Percentiles rank a stretch among this genome's conserved stretches.
Evolutionary conservation across 2,329 filamentous ascomycete genomes (phyloP).

Genomic region (Chaetomium globosum): DNA sequence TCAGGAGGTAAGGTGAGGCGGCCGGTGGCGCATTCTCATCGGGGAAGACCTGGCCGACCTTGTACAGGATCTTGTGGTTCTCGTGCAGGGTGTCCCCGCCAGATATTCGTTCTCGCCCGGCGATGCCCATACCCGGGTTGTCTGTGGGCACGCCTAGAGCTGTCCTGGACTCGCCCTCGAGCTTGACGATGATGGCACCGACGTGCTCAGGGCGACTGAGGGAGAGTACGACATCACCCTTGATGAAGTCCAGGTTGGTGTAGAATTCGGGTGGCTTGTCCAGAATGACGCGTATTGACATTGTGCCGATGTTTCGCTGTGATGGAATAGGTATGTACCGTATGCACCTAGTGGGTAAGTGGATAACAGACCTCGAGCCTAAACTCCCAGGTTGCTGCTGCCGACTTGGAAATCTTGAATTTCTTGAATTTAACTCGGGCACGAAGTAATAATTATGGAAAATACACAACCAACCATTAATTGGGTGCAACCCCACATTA

Average conservation of each 20-base stretch:
- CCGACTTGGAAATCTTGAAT: no score
- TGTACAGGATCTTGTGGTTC: slow-evolving; percentile 75
- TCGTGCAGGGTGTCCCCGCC: slow-evolving; percentile 54
- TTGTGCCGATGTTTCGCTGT: slow-evolving; percentile 40
- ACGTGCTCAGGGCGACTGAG: slow-evolving; percentile 70
- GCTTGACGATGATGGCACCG: slow-evolving; percentile 75
- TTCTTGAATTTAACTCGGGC: no score
- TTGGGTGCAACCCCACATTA: background rate
- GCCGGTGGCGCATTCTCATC: slow-evolving; percentile 51
- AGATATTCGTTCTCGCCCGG: slow-evolving; percentile 44
- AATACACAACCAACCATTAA: slow-evolving; percentile 2
- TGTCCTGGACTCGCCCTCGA: slow-evolving; percentile 77
- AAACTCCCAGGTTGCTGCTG: no score
- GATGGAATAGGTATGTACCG: background rate
- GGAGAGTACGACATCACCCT: slow-evolving; percentile 60
- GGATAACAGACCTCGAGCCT: background rate
- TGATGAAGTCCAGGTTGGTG: slow-evolving; percentile 76
- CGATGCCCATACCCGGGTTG: slow-evolving; percentile 40
- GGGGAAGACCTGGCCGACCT: slow-evolving; percentile 72
- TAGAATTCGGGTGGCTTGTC: slow-evolving; percentile 70
- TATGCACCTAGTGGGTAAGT: background rate
- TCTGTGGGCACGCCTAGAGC: slow-evolving; percentile 57
- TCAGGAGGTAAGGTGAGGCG: slow-evolving; percentile 55
- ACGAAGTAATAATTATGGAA: slow-evolving; percentile 1
- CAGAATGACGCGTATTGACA: slow-evolving; percentile 69